A percentile compares a stretch with the other conserved stretches of the same genome.
phyloP scores from a whole-genome alignment of 257 asterid genomes.

The Thymus mandschuricus region DNA sequence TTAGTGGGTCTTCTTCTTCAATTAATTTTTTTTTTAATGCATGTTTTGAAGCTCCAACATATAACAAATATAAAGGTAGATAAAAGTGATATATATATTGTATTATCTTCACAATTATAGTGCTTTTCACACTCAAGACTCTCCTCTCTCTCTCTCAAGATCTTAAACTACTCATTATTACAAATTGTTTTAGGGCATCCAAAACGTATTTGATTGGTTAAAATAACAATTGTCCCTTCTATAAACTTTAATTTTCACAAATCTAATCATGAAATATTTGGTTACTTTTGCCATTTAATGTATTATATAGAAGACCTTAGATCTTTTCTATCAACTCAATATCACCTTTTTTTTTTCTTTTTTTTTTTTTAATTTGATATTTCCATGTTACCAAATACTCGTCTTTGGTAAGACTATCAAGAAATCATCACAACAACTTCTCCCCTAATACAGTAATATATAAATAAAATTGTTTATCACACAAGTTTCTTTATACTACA shows the following conservation, averaged over 20 bases:
- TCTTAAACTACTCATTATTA: conserved; percentile 8
- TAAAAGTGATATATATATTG: background rate
- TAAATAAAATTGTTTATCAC: background rate
- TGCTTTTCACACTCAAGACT: background rate
- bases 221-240: conserved; percentile 12
- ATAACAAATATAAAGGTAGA: background rate
- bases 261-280: conserved; percentile 18
- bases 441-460: too few species aligned
- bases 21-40: background rate
- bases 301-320: background rate
- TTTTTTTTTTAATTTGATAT: background rate
- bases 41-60: background rate
- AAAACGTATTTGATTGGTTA: conserved; percentile 24
- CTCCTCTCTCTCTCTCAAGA: background rate
- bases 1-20: too few species aligned
- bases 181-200: background rate
- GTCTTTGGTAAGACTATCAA: background rate
- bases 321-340: background rate
- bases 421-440: background rate
- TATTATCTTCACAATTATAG: background rate
- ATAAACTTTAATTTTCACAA: background rate
- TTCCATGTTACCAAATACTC: background rate
- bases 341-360: background rate
- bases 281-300: conserved; percentile 9
- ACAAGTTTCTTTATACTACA: background rate